phyloP scores from a whole-genome alignment of 1,139 yeast genomes.

The Suhomyces maxii region DNA sequence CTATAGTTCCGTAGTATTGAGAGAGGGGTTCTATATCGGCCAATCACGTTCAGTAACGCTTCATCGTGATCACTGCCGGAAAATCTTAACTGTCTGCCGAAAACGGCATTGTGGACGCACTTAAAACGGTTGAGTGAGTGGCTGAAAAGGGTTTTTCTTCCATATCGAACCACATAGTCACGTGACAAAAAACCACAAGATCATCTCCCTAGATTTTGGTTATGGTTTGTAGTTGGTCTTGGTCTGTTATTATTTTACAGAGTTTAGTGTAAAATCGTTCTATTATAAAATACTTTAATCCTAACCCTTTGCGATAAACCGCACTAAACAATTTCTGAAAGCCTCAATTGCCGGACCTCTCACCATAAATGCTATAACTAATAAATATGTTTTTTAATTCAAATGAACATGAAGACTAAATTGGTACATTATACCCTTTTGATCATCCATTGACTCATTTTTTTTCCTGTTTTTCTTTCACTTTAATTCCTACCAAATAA shows the following conservation, averaged over 20 bases:
- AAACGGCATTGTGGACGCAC: slow-evolving; percentile 1
- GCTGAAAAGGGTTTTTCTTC: background rate
- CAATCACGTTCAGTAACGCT: slow-evolving; percentile 1
- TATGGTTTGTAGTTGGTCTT: background rate
- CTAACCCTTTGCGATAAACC: background rate
- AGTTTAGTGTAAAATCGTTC: background rate
- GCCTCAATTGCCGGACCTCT: background rate
- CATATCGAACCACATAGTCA: background rate
- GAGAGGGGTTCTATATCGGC: slow-evolving; percentile 7
- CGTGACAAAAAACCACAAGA: background rate
- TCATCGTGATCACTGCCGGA: slow-evolving; percentile 1
- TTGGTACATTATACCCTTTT: no score
- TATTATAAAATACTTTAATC: background rate
- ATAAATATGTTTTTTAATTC: no score
- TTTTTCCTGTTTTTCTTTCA: no score
- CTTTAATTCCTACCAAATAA: no score
- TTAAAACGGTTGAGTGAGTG: background rate
- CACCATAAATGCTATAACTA: background rate
- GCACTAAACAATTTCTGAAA: background rate
- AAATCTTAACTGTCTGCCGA: background rate
- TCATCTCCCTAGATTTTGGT: no score
- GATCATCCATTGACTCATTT: no score
- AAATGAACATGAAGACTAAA: no score
- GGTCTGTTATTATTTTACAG: background rate
- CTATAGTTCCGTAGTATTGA: background rate